Evolutionary conservation across 2,329 filamentous ascomycete genomes (phyloP).

Genomic region (Fusarium falciforme): DNA sequence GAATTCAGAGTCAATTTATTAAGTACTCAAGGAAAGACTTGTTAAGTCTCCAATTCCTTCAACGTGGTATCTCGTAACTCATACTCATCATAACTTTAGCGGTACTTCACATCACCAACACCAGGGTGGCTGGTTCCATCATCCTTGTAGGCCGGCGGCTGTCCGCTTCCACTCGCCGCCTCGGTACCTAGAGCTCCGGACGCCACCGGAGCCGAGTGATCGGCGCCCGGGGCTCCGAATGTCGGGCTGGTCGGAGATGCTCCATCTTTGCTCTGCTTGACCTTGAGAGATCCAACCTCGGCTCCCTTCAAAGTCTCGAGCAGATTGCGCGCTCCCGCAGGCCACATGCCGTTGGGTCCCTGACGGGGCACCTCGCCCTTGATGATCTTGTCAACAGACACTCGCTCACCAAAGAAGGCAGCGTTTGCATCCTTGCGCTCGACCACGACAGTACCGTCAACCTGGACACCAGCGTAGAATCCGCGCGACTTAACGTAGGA

Average conservation of each 20-base stretch:
- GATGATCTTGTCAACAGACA: slow-evolving; percentile 61
- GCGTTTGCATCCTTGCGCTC: slow-evolving; percentile 91
- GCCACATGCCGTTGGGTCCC: slow-evolving; percentile 46
- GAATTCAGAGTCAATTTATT: not conserved
- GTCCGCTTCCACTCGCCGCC: slow-evolving; percentile 15
- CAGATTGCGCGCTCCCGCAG: slow-evolving; percentile 46
- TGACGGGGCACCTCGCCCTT: slow-evolving; percentile 52
- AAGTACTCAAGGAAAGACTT: not conserved
- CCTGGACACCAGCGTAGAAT: slow-evolving; percentile 86
- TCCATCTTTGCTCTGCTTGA: slow-evolving; percentile 31
- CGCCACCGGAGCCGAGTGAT: slow-evolving; percentile 15
- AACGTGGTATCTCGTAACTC: slow-evolving; percentile 34
- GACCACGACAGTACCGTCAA: slow-evolving; percentile 88
- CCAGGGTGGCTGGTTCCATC: slow-evolving; percentile 40
- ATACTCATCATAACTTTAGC: slow-evolving; percentile 8
- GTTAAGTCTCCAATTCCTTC: not conserved
- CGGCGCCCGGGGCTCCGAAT: slow-evolving; percentile 18
- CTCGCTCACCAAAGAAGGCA: slow-evolving; percentile 79
- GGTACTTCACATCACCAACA: slow-evolving; percentile 43
- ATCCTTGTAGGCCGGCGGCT: slow-evolving; percentile 39
- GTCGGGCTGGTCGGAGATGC: slow-evolving; percentile 12
- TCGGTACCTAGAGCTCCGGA: slow-evolving; percentile 8
- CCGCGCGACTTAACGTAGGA: slow-evolving; percentile 89
- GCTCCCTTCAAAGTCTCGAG: slow-evolving; percentile 48
- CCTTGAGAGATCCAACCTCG: slow-evolving; percentile 44